Evolutionary conservation across 805 yeast species (phyloP), one percentile per base, ranked within the genome.

Genomic region (Myxozyma melibiosi): DNA sequence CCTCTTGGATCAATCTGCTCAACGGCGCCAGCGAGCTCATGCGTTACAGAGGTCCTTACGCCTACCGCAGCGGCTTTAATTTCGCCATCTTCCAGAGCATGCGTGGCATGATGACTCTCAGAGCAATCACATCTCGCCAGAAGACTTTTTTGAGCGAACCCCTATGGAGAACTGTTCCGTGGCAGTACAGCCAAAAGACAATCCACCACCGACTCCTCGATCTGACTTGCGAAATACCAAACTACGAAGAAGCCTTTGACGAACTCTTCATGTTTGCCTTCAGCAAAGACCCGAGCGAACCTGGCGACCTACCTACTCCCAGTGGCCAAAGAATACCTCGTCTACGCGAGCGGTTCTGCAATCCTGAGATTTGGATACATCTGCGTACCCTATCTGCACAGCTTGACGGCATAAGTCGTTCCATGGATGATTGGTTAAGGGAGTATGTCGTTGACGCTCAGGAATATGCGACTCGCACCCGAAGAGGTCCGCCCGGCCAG

Each of bases 1-100:
- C 24, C 8, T 30, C 60, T 1, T 57, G 62, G 62, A 13, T 25
- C 20, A 28, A 25, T 3, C 33, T 57, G 8, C 55, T 49, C 6
- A 18, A 44, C n/a, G 58, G 62, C 9, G 62, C 58, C 6, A 3
- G 6, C 16, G 42, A 38, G 41, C 55, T 57, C n/a, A 57, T 57
- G 54, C 51, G 51, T 6, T 25, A 38, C 14, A 46, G 62, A 7
- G 62, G 62, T 2, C 51, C 58, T 1, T 11, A 39, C 16, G 52
- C 58, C 11, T 57, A 43, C 31, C 38, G 46, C 25, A 13, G 14
- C 8, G 62, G 55, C 9, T 33, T 49, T 14, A 40, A 43, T 22
- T 24, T 20, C 13, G 31, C 39, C 9, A 20, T 57, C 8, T 57
- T 57, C 35, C 58, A 53, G 13, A 20, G 48, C 20, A 31, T 45